These are phyloP conservation scores for Dimargaris xerosporica DNA, from an alignment of 192 early-diverging fungal genomes.

Conservation along the genomic window DNA sequence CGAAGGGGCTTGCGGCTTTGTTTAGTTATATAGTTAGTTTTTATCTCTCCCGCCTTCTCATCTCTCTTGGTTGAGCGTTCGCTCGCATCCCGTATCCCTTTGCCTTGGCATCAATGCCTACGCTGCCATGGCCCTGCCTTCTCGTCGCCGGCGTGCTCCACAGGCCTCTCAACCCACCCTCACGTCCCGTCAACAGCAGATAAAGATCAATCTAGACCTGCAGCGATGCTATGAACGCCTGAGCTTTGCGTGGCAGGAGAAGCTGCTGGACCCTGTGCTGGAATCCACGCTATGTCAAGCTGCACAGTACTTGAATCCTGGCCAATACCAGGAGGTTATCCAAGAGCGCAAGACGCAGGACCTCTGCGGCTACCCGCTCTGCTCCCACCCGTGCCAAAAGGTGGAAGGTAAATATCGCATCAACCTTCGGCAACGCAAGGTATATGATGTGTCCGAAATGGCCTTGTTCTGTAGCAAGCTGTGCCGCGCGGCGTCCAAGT, in stretches of 20 bases:
- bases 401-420: slow-evolving; percentile 48
- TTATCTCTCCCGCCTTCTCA: background rate
- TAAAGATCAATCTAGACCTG: background rate
- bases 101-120: background rate
- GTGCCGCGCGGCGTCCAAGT: slow-evolving; percentile 59
- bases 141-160: background rate
- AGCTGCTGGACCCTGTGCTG: slow-evolving; percentile 17
- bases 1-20: background rate
- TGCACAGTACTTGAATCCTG: slow-evolving; percentile 46
- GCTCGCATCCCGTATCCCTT: background rate
- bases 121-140: background rate
- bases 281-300: slow-evolving; percentile 20
- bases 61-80: background rate
- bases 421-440: slow-evolving; percentile 49
- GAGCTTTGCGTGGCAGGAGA: slow-evolving; percentile 24
- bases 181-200: background rate
- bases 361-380: slow-evolving; percentile 76
- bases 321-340: slow-evolving; percentile 50
- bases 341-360: slow-evolving; percentile 51
- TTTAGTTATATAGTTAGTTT: background rate
- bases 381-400: slow-evolving; percentile 32
- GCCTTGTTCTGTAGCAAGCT: slow-evolving; percentile 48
- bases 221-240: slow-evolving; percentile 19
- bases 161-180: background rate
- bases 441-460: slow-evolving; percentile 58